Conservation (phyloP, 192 early-diverging fungal species). For the Geranomyces variabilis region DNA sequence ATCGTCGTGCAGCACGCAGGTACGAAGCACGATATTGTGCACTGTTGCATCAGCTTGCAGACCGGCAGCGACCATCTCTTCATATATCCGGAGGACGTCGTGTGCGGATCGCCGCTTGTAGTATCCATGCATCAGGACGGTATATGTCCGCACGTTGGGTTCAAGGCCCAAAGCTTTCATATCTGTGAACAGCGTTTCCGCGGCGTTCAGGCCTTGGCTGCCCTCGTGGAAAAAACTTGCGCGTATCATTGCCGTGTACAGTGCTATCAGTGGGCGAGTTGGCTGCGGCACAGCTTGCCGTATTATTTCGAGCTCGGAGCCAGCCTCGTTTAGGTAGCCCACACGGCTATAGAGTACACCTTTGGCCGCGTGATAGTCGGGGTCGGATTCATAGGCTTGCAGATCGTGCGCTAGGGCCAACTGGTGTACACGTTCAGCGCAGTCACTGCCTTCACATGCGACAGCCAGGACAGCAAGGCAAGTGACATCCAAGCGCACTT, state of each 20-base stretch:
- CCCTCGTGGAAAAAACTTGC: not conserved
- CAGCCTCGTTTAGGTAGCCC: not conserved
- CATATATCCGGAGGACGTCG: not conserved
- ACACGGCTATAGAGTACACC: not conserved
- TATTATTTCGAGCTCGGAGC: too few relatives aligned
- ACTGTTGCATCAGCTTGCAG: slow-evolving; percentile 13
- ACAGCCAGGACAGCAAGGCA: not conserved
- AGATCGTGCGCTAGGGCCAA: not conserved
- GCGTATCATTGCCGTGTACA: slow-evolving; percentile 22
- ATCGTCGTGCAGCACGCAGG: slow-evolving; percentile 15
- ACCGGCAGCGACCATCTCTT: slow-evolving; percentile 16
- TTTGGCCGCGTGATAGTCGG: not conserved
- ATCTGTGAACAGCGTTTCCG: slow-evolving; percentile 20
- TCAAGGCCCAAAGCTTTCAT: slow-evolving; percentile 16
- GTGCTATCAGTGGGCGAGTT: not conserved
- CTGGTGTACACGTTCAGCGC: not conserved
- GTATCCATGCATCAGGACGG: slow-evolving; percentile 24
- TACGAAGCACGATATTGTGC: slow-evolving; percentile 12
- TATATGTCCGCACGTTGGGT: slow-evolving; percentile 9
- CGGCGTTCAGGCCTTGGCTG: not conserved
- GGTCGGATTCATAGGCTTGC: not conserved
- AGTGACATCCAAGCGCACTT: not conserved
- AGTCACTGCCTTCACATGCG: not conserved
- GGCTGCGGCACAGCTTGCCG: not conserved
- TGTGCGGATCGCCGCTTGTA: not conserved